Evolutionary conservation across 139 green algal species (phyloP).

Genomic region (Micromonas commoda): DNA sequence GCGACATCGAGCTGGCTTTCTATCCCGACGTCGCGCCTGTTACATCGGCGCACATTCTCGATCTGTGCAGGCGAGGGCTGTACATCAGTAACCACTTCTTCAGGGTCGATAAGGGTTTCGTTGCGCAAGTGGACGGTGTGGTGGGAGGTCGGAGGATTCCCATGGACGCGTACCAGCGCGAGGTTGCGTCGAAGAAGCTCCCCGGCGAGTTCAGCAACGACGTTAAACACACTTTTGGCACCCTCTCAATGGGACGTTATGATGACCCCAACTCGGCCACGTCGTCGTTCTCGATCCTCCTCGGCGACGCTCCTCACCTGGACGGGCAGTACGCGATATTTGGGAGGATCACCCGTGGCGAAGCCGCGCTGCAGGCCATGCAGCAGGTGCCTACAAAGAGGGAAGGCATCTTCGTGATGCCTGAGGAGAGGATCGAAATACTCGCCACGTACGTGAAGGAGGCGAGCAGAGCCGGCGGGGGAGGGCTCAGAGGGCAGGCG

Average conservation of each 20-base stretch:
- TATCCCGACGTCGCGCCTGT: slow-evolving; percentile 61
- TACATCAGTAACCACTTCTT: slow-evolving; percentile 85
- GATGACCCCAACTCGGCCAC: slow-evolving; percentile 72
- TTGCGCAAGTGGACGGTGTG: slow-evolving; percentile 71
- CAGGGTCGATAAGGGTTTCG: slow-evolving; percentile 80
- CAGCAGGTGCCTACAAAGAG: slow-evolving; percentile 29
- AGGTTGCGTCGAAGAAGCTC: slow-evolving; percentile 56
- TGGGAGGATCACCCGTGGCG: slow-evolving; percentile 12
- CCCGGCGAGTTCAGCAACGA: slow-evolving; percentile 47
- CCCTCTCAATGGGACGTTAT: slow-evolving; percentile 71
- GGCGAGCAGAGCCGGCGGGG: too few species aligned
- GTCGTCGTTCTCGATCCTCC: slow-evolving; percentile 76
- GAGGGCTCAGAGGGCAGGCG: too few species aligned
- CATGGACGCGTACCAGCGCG: slow-evolving; percentile 56
- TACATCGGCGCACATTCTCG: slow-evolving; percentile 70
- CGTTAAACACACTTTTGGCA: slow-evolving; percentile 49
- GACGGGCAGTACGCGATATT: slow-evolving; percentile 68
- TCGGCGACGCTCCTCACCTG: slow-evolving; percentile 70
- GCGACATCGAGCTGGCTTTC: slow-evolving; percentile 73
- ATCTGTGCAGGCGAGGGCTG: slow-evolving; percentile 54
- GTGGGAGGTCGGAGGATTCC: slow-evolving; percentile 41
- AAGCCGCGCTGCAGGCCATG: slow-evolving; percentile 11
- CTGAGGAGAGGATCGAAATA: slow-evolving; percentile 29
- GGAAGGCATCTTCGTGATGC: slow-evolving; percentile 38
- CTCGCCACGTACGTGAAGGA: slow-evolving; percentile 19